Base-by-base conservation (phyloP, 306 rosid species). In the Cicer cuneatum region DNA sequence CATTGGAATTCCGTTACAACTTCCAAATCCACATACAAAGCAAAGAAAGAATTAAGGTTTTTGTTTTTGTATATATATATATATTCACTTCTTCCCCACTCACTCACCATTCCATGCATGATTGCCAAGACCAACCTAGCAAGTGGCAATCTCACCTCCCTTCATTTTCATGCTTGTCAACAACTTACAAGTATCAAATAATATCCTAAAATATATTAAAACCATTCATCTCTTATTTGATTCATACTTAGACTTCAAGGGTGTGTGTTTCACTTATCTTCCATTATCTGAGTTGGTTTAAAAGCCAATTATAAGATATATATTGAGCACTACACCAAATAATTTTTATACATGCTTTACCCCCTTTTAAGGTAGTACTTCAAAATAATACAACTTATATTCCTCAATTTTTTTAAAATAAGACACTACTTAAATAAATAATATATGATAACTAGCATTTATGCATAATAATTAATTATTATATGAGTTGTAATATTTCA, bases 121-220 rank as follows among this genome's bases (percentile, higher is more conserved):
- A 80, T 85, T 66, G 51, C 60, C 61, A 75, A 56, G 73, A 82
- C 85, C 84, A 68, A 80, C 76, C 63, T 72, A 10, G 18, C 81
- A 67, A 41, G 42, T 78, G 66, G 41, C 90, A 35, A 73, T 77
- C 76, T 43, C 59, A 18, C 35, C 40, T 16, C 29, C 78, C 64
- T 78, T 62, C 63, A 61, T 62, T 61, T 57, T 38, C 57, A 70
- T 75, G 9, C 39, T 75, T 80, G 35, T 68, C 57, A 76, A 68
- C 73, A 29, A 58, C 81, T 71, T 45, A 18, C 64, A 72, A 53
- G 15, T 56, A 80, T 66, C 48, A 73, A 80, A 71, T 15, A 39
- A 47, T 66, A 38, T 38, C 18, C 18, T 16, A 73, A 43, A 10
- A 18, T 2, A 21, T 38, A 16, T 70, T 19, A 37, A 58, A 58